Base-by-base conservation (phyloP, 441 rosid genomes). In the Eutrema salsugineum region DNA sequence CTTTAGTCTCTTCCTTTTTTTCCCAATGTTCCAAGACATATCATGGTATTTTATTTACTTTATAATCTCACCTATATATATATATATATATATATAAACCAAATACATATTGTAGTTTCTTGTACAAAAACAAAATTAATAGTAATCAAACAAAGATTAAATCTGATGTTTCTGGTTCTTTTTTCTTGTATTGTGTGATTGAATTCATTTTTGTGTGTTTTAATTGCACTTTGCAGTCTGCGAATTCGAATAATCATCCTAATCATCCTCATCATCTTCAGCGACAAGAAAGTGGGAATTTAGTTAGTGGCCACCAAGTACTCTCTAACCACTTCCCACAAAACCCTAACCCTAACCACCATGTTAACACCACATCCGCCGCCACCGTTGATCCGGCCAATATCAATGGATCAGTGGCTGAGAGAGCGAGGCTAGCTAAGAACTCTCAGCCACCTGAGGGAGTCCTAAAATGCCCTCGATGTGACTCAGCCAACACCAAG, bases 321-420 rank as follows among this genome's bases (percentile, higher is more conserved):
- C 67, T 16, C 48, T 49, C 79, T 70, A 72, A 70, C 68, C 63
- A 76, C 22, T 70, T 76, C 49, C 58, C 76, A 40, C 71, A 35
- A 76, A 70, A 76, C 76, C 79, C 79, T 76, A 76, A 58, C 76
- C 79, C 76, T 70, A 70, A 57, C 43, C 75, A 57, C 17, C 66
- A 70, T 63, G 67, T 20, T 28, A 61, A 68, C 44, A 63, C 60
- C 39, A 1, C 63, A 43, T 19, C 76, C 9, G 71, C 65, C 8
- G 0, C 40, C 8, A 10, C 22, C 5, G 33, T 38, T 69, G 76
- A 70, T 70, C 63, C 57, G 2, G 20, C 49, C n/a, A 42, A 17
- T 30, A 55, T 63, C 60, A 55, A 33, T 48, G 72, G 79, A 9
- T 36, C 71, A 4, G 67, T 30, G 11, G 48, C 72, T 48, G 79